Conservation (phyloP, 2,329 filamentous ascomycete species). For the Penicillium paneum region DNA sequence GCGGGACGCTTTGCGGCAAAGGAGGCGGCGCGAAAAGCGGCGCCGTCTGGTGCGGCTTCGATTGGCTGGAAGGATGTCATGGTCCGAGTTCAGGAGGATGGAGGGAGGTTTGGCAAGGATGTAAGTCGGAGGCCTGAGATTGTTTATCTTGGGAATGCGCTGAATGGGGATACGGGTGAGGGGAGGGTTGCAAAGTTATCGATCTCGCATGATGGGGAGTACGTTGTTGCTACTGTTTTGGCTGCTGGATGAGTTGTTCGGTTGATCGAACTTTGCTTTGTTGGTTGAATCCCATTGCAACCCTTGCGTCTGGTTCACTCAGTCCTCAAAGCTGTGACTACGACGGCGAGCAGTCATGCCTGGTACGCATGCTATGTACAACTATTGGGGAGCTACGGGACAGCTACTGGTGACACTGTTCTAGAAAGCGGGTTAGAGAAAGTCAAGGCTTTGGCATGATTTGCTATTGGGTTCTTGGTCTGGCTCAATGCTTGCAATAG, state of each 20-base stretch:
- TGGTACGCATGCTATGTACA: background rate
- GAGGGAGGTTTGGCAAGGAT: conserved; percentile 10
- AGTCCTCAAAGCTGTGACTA: background rate
- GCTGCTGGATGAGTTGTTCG: conserved; percentile 29
- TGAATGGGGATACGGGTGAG: conserved; percentile 17
- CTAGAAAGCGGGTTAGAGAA: background rate
- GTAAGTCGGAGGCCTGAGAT: conserved; percentile 37
- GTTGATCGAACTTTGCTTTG: background rate
- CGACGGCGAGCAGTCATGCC: background rate
- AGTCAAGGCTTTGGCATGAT: background rate
- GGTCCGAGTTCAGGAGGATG: conserved; percentile 33
- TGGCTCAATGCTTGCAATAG: background rate
- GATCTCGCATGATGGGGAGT: conserved; percentile 84
- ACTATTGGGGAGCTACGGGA: background rate
- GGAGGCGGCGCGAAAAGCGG: conserved; percentile 71
- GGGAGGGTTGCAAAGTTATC: conserved; percentile 66
- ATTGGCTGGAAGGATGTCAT: conserved; percentile 63
- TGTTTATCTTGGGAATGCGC: conserved; percentile 29
- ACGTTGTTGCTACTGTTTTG: conserved; percentile 56
- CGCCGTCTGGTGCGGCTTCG: conserved; percentile 50
- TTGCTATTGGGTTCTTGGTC: background rate
- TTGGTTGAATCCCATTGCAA: background rate
- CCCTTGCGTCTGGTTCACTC: background rate
- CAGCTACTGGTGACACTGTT: too few species aligned
- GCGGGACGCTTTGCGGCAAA: conserved; percentile 66